Evolutionary conservation across 2,329 filamentous ascomycete species (phyloP), one percentile per base, ranked within the genome.

Genomic region (Cordyceps cateniannulata): DNA sequence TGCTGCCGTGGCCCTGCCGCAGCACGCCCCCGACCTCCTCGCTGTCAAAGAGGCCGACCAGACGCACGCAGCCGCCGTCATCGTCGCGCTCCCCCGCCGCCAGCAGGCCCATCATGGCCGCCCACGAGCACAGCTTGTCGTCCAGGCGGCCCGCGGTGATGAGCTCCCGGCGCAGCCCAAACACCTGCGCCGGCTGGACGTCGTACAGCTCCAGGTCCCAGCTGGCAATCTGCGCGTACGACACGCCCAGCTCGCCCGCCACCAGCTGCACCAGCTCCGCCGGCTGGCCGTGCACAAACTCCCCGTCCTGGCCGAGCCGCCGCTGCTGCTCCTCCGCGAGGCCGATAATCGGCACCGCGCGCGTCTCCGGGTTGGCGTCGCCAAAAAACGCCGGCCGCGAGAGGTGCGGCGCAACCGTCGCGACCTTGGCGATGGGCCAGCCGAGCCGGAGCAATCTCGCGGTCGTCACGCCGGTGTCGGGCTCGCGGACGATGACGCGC

Each of bases 151-250:
- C 93, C 10, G 90, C 93, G 66, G 93, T 96, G 75, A 99, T 96
- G 72, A 99, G 88, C 68, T 98, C 93, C 72, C 89, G 91, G 68
- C 96, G 90, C 62, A 99, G 74, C 16, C 95, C 95, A 66, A 90
- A 88, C 18, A 91, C 82, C 45, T 88, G 86, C 1, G 93, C 93
- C 7, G 93, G 90, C 72, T 97, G 92, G 5, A 85, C 85, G 74
- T 98, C 95, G 71, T 88, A 99, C 32, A 99, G 87, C 77, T 99
- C 95, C 38, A 98, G 85, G 71, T 99, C 95, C 95, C 95, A 99
- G 77, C 93, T 95, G 60, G 96, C 78, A 64, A 99, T 96, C 55
- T 82, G 84, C 66, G 80, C 84, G 71, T 88, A 86, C 64, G 90
- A 85, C 63, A 98, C 84, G 35, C 85, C 85, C 18, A 98, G 82